phyloP scores from a whole-genome alignment of 352 stramenopile species.

The Phytophthora palmivora region DNA sequence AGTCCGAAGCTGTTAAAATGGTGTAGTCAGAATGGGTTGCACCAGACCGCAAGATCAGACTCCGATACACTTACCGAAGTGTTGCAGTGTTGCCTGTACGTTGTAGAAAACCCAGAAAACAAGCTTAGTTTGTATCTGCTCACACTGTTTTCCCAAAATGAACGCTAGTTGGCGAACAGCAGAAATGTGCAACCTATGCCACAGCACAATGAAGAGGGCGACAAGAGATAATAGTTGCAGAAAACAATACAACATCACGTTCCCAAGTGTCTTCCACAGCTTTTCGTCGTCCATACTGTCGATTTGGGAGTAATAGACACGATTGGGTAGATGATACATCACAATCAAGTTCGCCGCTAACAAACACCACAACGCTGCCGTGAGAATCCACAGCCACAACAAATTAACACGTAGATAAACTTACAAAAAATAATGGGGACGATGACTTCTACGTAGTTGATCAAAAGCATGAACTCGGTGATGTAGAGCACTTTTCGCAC shows the following conservation, averaged over 20 bases:
- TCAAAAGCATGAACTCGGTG: conserved; percentile 52
- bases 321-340: conserved; percentile 45
- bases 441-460: conserved; percentile 51
- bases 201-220: conserved; percentile 31
- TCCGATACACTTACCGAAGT: conserved; percentile 32
- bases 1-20: conserved; percentile 28
- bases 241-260: conserved; percentile 42
- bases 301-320: conserved; percentile 39
- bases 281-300: conserved; percentile 19
- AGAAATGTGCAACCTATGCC: conserved; percentile 33
- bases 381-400: not conserved
- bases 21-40: not conserved
- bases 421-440: conserved; percentile 52
- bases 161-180: conserved; percentile 43
- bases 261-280: conserved; percentile 24
- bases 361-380: not conserved
- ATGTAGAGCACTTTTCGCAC: conserved; percentile 43
- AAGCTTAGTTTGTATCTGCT: conserved; percentile 44
- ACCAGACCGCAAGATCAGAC: not conserved
- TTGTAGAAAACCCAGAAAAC: conserved; percentile 53
- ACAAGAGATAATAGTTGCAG: conserved; percentile 52
- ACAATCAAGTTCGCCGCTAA: conserved; percentile 30
- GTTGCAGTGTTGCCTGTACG: conserved; percentile 34
- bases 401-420: conserved; percentile 4
- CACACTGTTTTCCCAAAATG: conserved; percentile 41